phyloP scores from a whole-genome alignment of 208 protist species.

The Perkinsela sp. region DNA sequence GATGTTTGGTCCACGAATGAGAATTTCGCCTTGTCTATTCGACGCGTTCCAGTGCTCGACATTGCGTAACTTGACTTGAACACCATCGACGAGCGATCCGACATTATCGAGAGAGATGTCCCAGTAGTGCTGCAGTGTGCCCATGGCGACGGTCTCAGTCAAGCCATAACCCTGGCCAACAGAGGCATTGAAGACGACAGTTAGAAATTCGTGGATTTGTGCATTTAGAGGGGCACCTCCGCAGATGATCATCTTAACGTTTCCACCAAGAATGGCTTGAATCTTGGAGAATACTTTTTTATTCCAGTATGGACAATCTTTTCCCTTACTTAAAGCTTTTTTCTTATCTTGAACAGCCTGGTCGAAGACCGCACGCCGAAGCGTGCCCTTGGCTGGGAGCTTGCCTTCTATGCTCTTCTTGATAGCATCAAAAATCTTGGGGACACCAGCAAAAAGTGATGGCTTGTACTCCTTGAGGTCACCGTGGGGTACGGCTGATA shows the following conservation, averaged over 20 bases:
- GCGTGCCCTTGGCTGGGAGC: constrained; percentile 11
- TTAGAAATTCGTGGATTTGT: constrained; percentile 23
- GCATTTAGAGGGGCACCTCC: constrained; percentile 22
- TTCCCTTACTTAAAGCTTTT: constrained; percentile 15
- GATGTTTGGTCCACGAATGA: constrained; percentile 20
- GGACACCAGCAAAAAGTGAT: constrained; percentile 18
- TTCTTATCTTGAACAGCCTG: constrained; percentile 16
- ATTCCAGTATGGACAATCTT: constrained; percentile 38
- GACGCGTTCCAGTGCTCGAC: constrained; percentile 41
- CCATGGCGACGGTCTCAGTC: constrained; percentile 30
- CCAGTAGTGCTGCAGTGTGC: constrained; percentile 19
- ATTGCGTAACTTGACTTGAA: constrained; percentile 64
- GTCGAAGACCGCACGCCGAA: constrained; percentile 23
- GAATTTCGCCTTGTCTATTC: constrained; percentile 35
- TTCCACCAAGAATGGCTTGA: constrained; percentile 29
- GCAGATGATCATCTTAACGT: constrained; percentile 18
- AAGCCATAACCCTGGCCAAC: constrained; percentile 54
- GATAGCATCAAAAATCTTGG: constrained; percentile 23
- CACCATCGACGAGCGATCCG: constrained; percentile 22
- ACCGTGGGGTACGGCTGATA: constrained; percentile 16
- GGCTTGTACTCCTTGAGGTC: constrained; percentile 38
- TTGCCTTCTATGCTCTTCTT: constrained; percentile 13
- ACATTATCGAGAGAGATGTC: constrained; percentile 25
- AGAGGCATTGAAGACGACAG: constrained; percentile 19
- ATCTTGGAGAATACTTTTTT: constrained; percentile 31